Base-by-base conservation (phyloP, 2,329 filamentous ascomycete species). In the Paramyrothecium roridum region DNA sequence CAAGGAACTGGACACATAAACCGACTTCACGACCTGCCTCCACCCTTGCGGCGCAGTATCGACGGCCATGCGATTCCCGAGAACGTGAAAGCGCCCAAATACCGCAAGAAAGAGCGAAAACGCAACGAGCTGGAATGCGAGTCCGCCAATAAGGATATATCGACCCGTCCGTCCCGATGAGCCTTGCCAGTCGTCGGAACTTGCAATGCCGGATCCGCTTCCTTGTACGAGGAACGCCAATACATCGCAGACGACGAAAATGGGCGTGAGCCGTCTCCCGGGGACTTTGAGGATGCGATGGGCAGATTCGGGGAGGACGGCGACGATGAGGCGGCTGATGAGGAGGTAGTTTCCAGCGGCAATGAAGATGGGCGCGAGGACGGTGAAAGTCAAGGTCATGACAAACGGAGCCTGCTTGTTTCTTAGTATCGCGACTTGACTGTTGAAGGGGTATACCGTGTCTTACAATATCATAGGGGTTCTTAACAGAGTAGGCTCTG, bases 311-410 rank as follows among this genome's bases (percentile, higher is more conserved):
- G 71, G 70, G 1, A 78, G 68, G 11, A 72, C 71, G 12, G 66
- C 62, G 12, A 70, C 63, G 53, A 79, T 75, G 7, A 82, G 65
- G 13, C 75, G 72, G n/a, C 75, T 77, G 52, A 82, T 74, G 48
- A 81, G 72, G 52, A 81, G 71, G 63, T 82, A 82, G 54, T 80
- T 76, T 2, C 76, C 77, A 1, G 79, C 79, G 17, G 77, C 77
- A 50, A 80, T 64, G 52, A 81, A 72, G 46, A 80, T 69, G 0
- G 79, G 79, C 0, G 78, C 76, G 45, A 82, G 68, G 13, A 80
- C 74, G n/a, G 79, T 75, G 21, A 77, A 67, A 1, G 71, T 72
- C 4, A 70, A 59, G 1, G 70, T 73, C 43, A 69, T 59, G 6
- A 77, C 70, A 53, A 76, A 79, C 1, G 74, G 64, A 1, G 65